phyloP scores from a whole-genome alignment of 805 yeast species.

The Candida golubevii region DNA sequence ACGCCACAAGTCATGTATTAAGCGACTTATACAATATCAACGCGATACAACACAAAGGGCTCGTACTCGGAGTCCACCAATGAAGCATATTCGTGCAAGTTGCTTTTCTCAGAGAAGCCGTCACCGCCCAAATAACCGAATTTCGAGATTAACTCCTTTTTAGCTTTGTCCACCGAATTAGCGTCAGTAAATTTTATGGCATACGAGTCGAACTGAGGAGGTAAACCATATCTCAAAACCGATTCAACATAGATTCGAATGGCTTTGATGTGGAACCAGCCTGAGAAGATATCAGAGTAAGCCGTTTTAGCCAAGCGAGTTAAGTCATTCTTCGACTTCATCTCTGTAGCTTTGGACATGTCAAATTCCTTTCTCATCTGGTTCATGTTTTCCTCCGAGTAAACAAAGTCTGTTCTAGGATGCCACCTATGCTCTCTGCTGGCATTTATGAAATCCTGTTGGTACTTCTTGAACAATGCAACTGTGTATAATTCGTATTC shows the following conservation, averaged over 20 bases:
- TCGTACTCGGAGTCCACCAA: slow-evolving; percentile 93
- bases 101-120: slow-evolving; percentile 70
- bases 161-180: slow-evolving; percentile 50
- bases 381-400: slow-evolving; percentile 71
- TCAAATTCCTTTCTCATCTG: slow-evolving; percentile 75
- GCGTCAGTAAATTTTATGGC: slow-evolving; percentile 41
- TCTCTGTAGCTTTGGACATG: slow-evolving; percentile 69
- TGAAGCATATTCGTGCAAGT: slow-evolving; percentile 82
- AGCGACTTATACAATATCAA: slow-evolving; percentile 29
- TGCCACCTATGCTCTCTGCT: slow-evolving; percentile 85
- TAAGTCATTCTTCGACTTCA: slow-evolving; percentile 68
- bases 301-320: slow-evolving; percentile 83
- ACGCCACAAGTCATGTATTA: background rate
- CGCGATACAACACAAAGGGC: slow-evolving; percentile 84
- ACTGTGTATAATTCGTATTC: slow-evolving; percentile 74
- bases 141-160: slow-evolving; percentile 62
- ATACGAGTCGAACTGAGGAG: slow-evolving; percentile 74
- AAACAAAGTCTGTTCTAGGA: slow-evolving; percentile 82
- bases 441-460: slow-evolving; percentile 60
- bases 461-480: slow-evolving; percentile 79
- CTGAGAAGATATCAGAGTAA: slow-evolving; percentile 77
- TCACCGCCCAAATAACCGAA: slow-evolving; percentile 91
- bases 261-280: slow-evolving; percentile 88
- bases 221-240: slow-evolving; percentile 93
- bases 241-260: slow-evolving; percentile 88